These are phyloP conservation scores for Lobosporangium transversale DNA, from an alignment of 192 early-diverging fungal genomes.

Conservation along the genomic window DNA sequence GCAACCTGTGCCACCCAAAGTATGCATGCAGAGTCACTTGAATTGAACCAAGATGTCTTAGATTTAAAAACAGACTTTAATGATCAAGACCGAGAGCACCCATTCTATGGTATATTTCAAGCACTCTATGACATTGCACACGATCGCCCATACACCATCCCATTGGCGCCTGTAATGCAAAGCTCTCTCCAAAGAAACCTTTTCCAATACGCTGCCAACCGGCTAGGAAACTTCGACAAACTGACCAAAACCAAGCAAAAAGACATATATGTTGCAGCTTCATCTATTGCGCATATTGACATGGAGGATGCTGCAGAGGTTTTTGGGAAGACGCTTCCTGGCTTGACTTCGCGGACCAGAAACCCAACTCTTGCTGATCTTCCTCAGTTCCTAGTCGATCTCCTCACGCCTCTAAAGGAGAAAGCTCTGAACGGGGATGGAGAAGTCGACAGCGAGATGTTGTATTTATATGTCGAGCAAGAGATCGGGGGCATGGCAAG, in stretches of 20 bases:
- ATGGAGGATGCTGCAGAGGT: constrained; percentile 1
- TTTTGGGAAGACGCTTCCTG: background rate
- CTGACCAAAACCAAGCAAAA: constrained; percentile 12
- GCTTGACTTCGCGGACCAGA: background rate
- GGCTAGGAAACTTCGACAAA: background rate
- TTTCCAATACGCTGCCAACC: background rate
- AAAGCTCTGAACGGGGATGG: constrained; percentile 1
- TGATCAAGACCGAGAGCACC: background rate
- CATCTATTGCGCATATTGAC: constrained; percentile 14
- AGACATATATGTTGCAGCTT: constrained; percentile 13
- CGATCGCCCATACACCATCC: background rate
- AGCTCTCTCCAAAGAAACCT: background rate
- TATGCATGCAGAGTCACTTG: too few relatives aligned
- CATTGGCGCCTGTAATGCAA: background rate
- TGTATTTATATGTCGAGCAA: background rate
- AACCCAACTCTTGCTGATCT: background rate
- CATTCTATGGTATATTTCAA: constrained; percentile 6
- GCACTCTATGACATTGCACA: constrained; percentile 18
- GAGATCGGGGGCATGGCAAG: constrained; percentile 13
- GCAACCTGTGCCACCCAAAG: too few relatives aligned
- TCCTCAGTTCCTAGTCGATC: background rate
- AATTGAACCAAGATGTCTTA: too few relatives aligned
- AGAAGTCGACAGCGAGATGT: background rate
- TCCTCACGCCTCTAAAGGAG: constrained; percentile 2
- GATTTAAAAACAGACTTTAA: constrained; percentile 12